Base-by-base conservation (phyloP, 2,329 filamentous ascomycete species). In the Aaosphaeria pasadenensis region DNA sequence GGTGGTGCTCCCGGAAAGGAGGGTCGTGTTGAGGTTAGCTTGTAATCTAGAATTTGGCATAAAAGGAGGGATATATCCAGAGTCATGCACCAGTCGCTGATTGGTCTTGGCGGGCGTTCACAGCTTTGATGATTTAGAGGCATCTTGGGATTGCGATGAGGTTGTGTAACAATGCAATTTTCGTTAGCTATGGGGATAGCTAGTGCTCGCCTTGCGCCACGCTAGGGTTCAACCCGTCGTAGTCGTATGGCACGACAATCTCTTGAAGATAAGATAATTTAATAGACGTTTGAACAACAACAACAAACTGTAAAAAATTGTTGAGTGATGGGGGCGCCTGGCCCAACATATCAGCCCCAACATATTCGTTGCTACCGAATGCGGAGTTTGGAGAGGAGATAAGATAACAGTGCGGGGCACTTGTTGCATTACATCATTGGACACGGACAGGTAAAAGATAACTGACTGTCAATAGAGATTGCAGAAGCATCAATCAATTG, bases 21-120 rank as follows among this genome's bases (percentile, higher is more conserved):
- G 59, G 70, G 70, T 47, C 69, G 70, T 67, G 70, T 73, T 42
- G 70, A 73, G 59, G 70, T 73, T 46, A 64, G 32, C 41, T 58
- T 72, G 60, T 71, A 70, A 63, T 57, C 54, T 56, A 32, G 53
- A 48, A 55, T n/a, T 48, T 51, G 48, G 53, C 40, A 56, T 55
- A 60, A 54, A 54, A 48, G 50, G 42, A 60, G 45, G 55, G 56
- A 52, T 55, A 62, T 60, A 60, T 62, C 56, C 52, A 47, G 43
- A 51, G 53, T 55, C 52, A 51, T 54, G 55, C 53, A 49, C 53
- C 51, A 59, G 50, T 56, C 54, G 53, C 55, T 36, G 54, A 47
- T 55, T 53, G 54, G 59, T 52, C 58, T 44, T 51, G 53, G 49
- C 43, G 52, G 59, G 63, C 63, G 62, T 66, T 66, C 56, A 56